Evolutionary conservation across 805 yeast species (phyloP).

Genomic region (Yarrowia hollandica): DNA sequence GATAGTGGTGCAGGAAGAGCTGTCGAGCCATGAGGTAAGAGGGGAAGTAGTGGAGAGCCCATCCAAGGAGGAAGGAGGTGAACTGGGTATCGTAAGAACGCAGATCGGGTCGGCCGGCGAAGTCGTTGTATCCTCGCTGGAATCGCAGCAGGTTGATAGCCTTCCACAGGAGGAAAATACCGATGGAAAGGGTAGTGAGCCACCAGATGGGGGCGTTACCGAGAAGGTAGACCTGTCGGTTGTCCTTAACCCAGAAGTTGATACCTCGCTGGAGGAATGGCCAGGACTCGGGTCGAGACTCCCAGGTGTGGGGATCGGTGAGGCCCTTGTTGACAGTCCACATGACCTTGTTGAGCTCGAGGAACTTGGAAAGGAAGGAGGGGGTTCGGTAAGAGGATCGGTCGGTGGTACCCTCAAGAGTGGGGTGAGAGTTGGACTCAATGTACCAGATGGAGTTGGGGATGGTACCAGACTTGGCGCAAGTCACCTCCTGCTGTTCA

Average conservation of each 20-base stretch:
- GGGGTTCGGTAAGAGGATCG: slow-evolving; percentile 42
- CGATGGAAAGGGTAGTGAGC: slow-evolving; percentile 44
- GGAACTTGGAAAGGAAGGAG: slow-evolving; percentile 52
- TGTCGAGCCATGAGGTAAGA: slow-evolving; percentile 85
- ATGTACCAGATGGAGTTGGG: slow-evolving; percentile 68
- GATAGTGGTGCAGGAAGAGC: slow-evolving; percentile 87
- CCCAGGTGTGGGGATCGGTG: slow-evolving; percentile 51
- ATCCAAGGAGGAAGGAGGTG: slow-evolving; percentile 56
- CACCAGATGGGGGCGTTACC: slow-evolving; percentile 67
- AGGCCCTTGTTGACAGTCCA: slow-evolving; percentile 50
- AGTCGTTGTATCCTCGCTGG: slow-evolving; percentile 45
- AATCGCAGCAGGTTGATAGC: slow-evolving; percentile 41
- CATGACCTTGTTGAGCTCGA: slow-evolving; percentile 60
- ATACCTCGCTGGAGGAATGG: slow-evolving; percentile 60
- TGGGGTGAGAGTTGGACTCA: slow-evolving; percentile 58
- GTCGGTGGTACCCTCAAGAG: slow-evolving; percentile 43
- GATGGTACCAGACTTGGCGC: slow-evolving; percentile 70
- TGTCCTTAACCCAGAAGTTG: slow-evolving; percentile 52
- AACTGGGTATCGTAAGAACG: slow-evolving; percentile 41
- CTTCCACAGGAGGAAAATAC: slow-evolving; percentile 37
- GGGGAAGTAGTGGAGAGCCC: slow-evolving; percentile 77
- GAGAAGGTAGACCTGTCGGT: slow-evolving; percentile 53
- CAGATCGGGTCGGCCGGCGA: slow-evolving; percentile 37
- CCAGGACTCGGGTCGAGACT: slow-evolving; percentile 65
- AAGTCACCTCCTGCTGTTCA: slow-evolving; percentile 83